Base-by-base conservation (phyloP, 139 green algal species). In the Chlamydomonas incerta region DNA sequence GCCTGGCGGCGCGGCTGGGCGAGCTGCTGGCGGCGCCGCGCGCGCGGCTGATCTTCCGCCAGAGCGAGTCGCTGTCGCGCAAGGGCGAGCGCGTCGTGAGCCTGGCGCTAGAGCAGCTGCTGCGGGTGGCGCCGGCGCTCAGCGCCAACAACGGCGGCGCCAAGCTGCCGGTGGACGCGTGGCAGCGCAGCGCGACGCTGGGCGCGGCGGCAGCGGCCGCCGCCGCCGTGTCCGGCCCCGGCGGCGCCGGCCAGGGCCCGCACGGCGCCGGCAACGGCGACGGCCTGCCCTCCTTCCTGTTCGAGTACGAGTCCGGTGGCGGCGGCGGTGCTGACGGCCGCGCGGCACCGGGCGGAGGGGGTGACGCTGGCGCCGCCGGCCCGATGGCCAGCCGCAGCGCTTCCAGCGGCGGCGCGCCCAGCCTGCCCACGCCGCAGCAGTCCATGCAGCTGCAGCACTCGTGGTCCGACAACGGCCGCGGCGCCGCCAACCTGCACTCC, bases 261-360 rank as follows among this genome's bases (percentile, higher is more conserved):
- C 41, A 50, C 6, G 41, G 41, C 41, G 8, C 41, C 41, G 41
- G 41, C 8, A 50, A 50, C 41, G 71, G 34, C 55, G 71, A 75
- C 58, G 63, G 65, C 18, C 80, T 90, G 67, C 87, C 87, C 0
- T 60, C 75, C 29, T 90, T 90, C 68, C 67, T 90, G n/a, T 90
- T 86, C 69, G 87, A 90, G 28, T 90, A 88, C 46, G 87, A 90
- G 66, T 58, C 74, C 33, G 67, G 31, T 8, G 24, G 41, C 41
- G 41, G 41, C 41, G 41, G 29, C 20, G 31, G 58, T 18, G 33
- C 9, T 62, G n/a, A n/a, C 41, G 8, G 41, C 41, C 41, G 41
- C 41, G 6, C 8, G 41, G 41, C 41, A n/a, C n/a, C n/a, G n/a
- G n/a, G n/a, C n/a, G n/a, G n/a, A n/a, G n/a, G n/a, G n/a, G n/a